Evolutionary conservation across 169 alveolate genomes (phyloP).

Genomic region (Cryptosporidium meleagridis): DNA sequence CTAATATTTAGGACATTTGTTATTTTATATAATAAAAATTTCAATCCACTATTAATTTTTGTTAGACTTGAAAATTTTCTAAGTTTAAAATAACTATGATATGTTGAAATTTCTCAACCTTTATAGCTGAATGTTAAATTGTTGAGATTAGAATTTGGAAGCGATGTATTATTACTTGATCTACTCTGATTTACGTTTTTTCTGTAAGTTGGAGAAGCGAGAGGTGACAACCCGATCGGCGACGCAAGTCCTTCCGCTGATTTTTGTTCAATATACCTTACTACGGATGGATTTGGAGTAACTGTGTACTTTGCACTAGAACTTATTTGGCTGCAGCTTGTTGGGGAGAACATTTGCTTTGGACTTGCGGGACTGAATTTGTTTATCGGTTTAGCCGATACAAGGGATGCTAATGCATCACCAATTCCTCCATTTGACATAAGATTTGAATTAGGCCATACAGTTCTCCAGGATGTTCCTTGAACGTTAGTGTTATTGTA

Average conservation of each 20-base stretch:
- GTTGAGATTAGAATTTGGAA: constrained; percentile 2
- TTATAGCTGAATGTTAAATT: constrained; percentile 25
- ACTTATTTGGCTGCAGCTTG: neutral
- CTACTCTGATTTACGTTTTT: constrained; percentile 15
- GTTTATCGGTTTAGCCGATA: neutral
- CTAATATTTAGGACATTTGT: neutral
- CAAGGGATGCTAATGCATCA: constrained; percentile 15
- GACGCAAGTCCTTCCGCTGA: constrained; percentile 22
- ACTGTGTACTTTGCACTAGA: constrained; percentile 14
- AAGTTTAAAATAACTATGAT: neutral
- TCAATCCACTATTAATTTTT: neutral
- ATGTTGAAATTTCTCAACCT: neutral
- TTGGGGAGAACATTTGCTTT: constrained; percentile 22
- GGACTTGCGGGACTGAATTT: neutral
- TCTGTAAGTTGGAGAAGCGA: constrained; percentile 69
- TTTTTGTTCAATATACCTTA: constrained; percentile 37
- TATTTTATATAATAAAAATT: neutral
- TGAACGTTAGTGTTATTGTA: constrained; percentile 43
- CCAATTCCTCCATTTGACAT: constrained; percentile 48
- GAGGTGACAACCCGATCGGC: constrained; percentile 38
- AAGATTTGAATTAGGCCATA: constrained; percentile 55
- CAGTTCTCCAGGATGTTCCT: constrained; percentile 25
- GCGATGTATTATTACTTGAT: constrained; percentile 6
- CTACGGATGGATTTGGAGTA: constrained; percentile 67
- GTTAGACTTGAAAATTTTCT: neutral